Evolutionary conservation across 768 basidiomycete species (phyloP).

Genomic region (Suillus placidus): DNA sequence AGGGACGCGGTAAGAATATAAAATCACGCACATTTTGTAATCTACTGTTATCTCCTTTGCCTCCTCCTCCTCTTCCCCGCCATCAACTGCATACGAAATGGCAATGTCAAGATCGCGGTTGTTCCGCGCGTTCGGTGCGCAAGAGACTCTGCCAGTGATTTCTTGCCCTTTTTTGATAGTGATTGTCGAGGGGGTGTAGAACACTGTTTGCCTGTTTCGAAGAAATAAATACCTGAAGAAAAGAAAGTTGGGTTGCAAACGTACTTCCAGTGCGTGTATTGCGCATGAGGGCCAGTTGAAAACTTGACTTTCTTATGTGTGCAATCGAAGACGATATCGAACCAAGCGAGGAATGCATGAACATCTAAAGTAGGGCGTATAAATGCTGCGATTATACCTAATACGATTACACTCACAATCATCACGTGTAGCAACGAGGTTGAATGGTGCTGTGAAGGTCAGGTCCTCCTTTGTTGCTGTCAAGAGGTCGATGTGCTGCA

Average conservation of each 20-base stretch:
- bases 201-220: constrained; percentile 83
- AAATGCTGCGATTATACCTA: constrained; percentile 3
- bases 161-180: constrained; percentile 70
- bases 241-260: constrained; percentile 33
- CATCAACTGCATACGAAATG: constrained; percentile 64
- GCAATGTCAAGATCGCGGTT: constrained; percentile 93
- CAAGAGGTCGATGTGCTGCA: constrained; percentile 82
- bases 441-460: constrained; percentile 80
- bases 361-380: constrained; percentile 58
- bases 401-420: constrained; percentile 69
- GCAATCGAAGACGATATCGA: constrained; percentile 94
- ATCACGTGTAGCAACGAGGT: constrained; percentile 78
- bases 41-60: constrained; percentile 42
- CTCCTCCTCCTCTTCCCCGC: constrained; percentile 25
- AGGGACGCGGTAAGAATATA: constrained; percentile 30
- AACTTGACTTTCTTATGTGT: constrained; percentile 96
- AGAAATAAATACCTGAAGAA: not conserved
- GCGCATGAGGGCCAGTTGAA: constrained; percentile 96
- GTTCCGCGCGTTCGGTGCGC: constrained; percentile 90
- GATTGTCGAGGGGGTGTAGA: constrained; percentile 87
- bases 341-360: constrained; percentile 99
- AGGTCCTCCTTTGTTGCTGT: constrained; percentile 97
- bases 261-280: constrained; percentile 96
- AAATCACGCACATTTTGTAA: constrained; percentile 84
- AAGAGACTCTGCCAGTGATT: constrained; percentile 71